Conservation (phyloP, 495 filamentous ascomycete species). For the Penicillium bovifimosum region DNA sequence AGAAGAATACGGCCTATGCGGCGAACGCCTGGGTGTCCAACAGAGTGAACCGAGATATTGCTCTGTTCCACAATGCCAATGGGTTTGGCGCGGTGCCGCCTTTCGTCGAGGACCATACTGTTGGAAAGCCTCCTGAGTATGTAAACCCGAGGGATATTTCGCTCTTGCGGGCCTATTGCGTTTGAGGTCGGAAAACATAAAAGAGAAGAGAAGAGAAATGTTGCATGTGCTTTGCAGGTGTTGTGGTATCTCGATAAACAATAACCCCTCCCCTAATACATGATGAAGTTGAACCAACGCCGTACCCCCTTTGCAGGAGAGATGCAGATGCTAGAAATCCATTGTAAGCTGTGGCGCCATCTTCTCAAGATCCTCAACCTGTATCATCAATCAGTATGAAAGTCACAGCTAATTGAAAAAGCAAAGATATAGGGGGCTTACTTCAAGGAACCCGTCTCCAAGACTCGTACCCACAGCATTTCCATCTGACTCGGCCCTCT, state of each 20-base stretch:
- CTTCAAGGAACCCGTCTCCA: slow-evolving; percentile 67
- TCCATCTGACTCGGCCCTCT: slow-evolving; percentile 48
- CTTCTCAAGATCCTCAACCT: slow-evolving; percentile 77
- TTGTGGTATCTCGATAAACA: slow-evolving; percentile 11
- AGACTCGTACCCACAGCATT: slow-evolving; percentile 23
- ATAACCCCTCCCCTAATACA: not conserved
- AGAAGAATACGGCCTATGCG: slow-evolving; percentile 19
- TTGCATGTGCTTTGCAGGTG: not conserved
- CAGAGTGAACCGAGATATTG: slow-evolving; percentile 24
- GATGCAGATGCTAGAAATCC: slow-evolving; percentile 57
- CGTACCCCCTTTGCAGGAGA: not conserved
- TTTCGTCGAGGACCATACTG: slow-evolving; percentile 21
- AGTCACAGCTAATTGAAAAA: not conserved
- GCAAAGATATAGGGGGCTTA: slow-evolving; percentile 32
- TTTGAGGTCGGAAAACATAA: not conserved
- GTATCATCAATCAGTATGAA: slow-evolving; percentile 7
- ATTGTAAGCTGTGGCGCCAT: slow-evolving; percentile 82
- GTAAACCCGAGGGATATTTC: slow-evolving; percentile 20
- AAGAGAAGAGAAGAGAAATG: not conserved
- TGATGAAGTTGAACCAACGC: slow-evolving; percentile 11
- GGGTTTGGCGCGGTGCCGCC: slow-evolving; percentile 22
- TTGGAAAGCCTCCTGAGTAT: slow-evolving; percentile 20
- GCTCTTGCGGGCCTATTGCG: slow-evolving; percentile 15
- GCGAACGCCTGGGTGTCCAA: slow-evolving; percentile 20
- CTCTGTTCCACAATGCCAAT: slow-evolving; percentile 25